Conservation (phyloP, 805 yeast species). For the Wickerhamiella shivajii region DNA sequence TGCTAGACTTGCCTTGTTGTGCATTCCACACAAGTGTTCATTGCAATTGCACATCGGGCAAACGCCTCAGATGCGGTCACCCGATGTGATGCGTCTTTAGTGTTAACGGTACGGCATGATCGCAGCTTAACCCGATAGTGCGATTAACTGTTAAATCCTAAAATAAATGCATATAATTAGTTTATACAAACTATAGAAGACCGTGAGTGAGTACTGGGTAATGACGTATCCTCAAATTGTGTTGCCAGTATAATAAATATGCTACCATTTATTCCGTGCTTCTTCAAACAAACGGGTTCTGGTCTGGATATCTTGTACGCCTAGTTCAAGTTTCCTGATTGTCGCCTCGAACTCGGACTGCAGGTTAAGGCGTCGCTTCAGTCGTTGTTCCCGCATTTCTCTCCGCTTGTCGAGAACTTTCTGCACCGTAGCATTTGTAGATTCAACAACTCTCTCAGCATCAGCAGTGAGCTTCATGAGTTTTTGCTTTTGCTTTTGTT, state of each 20-base stretch:
- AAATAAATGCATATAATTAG: not conserved
- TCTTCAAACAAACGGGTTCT: constrained; percentile 8
- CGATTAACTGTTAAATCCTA: no score
- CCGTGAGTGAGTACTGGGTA: not conserved
- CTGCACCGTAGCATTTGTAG: not conserved
- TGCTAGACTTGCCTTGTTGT: no score
- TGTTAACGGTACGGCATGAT: no score
- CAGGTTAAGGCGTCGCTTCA: constrained; percentile 6
- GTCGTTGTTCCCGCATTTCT: constrained; percentile 1
- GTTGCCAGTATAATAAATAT: not conserved
- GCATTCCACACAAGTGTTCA: no score
- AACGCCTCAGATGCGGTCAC: no score
- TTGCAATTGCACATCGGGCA: no score
- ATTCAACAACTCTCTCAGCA: not conserved
- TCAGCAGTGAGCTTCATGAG: not conserved
- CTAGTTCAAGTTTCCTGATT: constrained; percentile 7
- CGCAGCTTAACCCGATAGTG: no score
- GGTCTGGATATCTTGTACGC: constrained; percentile 8
- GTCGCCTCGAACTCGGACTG: constrained; percentile 10
- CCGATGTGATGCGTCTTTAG: no score
- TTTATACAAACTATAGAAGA: no score
- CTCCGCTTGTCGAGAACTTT: constrained; percentile 4
- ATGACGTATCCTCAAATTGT: not conserved
- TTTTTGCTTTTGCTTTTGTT: not conserved
- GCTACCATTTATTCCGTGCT: constrained; percentile 2